Evolutionary conservation across 306 rosid genomes (phyloP).

Genomic region (Phaseolus lunatus): DNA sequence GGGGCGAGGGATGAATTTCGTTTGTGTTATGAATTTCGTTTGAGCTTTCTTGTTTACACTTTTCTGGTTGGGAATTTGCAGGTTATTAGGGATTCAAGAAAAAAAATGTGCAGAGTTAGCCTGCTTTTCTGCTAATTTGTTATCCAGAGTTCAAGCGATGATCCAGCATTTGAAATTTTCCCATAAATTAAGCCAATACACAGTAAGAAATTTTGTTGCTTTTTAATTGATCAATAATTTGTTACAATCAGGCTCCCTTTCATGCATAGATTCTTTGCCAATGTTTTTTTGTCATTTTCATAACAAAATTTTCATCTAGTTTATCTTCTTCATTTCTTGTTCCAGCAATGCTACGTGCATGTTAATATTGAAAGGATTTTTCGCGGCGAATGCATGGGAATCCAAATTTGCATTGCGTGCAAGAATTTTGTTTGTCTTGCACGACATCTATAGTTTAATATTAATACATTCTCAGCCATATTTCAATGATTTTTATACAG

Average conservation of each 20-base stretch:
- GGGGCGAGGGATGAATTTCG: constrained; percentile 47
- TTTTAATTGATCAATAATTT: neutral
- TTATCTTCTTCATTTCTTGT: constrained; percentile 19
- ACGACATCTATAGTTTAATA: too few relatives aligned
- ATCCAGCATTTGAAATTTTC: constrained; percentile 50
- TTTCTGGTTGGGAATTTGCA: constrained; percentile 47
- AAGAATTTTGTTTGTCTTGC: neutral
- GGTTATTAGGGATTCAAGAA: constrained; percentile 69
- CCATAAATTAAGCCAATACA: constrained; percentile 36
- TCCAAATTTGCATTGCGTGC: neutral
- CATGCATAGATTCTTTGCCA: neutral
- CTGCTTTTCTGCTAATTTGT: constrained; percentile 46
- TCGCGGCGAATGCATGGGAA: neutral
- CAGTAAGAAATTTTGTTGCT: constrained; percentile 46
- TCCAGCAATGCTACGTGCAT: neutral
- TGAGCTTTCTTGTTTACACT: constrained; percentile 9
- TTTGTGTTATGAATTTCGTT: neutral
- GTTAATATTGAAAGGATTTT: neutral
- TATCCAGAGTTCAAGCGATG: constrained; percentile 48
- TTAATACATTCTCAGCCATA: too few relatives aligned
- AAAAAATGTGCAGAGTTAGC: constrained; percentile 55
- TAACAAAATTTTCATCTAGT: neutral
- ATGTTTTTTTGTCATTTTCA: neutral
- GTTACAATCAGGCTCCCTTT: neutral
- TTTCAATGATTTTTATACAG: too few relatives aligned